phyloP scores from a whole-genome alignment of 805 yeast genomes.

The Starmerella cellae region DNA sequence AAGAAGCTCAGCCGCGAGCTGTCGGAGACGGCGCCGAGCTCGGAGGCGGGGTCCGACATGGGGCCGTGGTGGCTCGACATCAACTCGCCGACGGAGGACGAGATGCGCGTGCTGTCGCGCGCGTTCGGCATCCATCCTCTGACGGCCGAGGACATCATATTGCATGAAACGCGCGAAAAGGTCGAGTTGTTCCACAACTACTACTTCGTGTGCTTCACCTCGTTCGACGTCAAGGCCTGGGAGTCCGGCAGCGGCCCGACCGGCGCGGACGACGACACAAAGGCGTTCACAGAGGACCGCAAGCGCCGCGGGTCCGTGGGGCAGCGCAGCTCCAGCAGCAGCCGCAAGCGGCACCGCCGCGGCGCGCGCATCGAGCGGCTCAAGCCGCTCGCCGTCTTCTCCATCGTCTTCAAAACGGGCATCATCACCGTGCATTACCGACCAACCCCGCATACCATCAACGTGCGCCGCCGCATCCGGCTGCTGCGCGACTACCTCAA shows the following conservation, averaged over 20 bases:
- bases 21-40: neutral
- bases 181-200: slow-evolving; percentile 85
- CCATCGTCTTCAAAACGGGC: slow-evolving; percentile 80
- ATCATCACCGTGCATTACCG: slow-evolving; percentile 88
- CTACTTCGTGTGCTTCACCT: slow-evolving; percentile 80
- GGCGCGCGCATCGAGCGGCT: slow-evolving; percentile 35
- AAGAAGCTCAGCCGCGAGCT: neutral
- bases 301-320: slow-evolving; percentile 13
- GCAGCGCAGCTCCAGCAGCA: slow-evolving; percentile 12
- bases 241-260: slow-evolving; percentile 1
- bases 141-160: slow-evolving; percentile 86
- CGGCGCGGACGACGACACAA: no score
- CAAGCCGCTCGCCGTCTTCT: slow-evolving; percentile 83
- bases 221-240: slow-evolving; percentile 45
- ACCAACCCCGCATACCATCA: slow-evolving; percentile 91
- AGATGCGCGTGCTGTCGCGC: slow-evolving; percentile 80
- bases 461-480: slow-evolving; percentile 87
- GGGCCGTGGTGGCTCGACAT: slow-evolving; percentile 82
- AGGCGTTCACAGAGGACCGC: slow-evolving; percentile 1
- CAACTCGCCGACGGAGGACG: slow-evolving; percentile 87
- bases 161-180: slow-evolving; percentile 90
- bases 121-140: slow-evolving; percentile 92
- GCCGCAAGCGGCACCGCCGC: slow-evolving; percentile 23
- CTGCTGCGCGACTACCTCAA: slow-evolving; percentile 74
- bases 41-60: neutral